A percentile compares a stretch with the other conserved stretches of the same genome.
Evolutionary conservation across 495 filamentous ascomycete genomes (phyloP).

Genomic region (Talaromyces wortmannii): DNA sequence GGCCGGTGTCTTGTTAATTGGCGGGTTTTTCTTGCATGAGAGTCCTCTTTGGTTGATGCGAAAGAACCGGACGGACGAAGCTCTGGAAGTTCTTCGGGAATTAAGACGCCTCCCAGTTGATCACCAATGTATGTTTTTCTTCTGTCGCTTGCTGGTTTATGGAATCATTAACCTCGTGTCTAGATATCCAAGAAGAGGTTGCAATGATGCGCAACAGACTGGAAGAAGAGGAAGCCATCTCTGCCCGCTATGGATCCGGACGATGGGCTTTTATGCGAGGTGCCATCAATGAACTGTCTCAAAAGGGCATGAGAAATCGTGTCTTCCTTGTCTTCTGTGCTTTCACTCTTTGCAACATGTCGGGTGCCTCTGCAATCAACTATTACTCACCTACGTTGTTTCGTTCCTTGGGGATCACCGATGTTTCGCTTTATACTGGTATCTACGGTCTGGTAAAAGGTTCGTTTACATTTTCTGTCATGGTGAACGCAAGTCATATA

Average conservation of each 20-base stretch:
- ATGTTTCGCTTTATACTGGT: constrained; percentile 29
- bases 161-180: too few relatives aligned
- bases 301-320: constrained; percentile 28
- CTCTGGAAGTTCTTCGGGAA: constrained; percentile 42
- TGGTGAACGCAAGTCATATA: too few relatives aligned
- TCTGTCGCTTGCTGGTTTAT: too few relatives aligned
- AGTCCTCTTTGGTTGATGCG: constrained; percentile 44
- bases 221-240: constrained; percentile 20
- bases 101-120: constrained; percentile 45
- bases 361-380: constrained; percentile 50
- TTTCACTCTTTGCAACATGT: constrained; percentile 47
- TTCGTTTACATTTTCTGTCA: too few relatives aligned
- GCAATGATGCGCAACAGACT: constrained; percentile 17
- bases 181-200: constrained; percentile 46
- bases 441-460: constrained; percentile 33
- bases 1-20: constrained; percentile 26
- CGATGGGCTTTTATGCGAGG: constrained; percentile 52
- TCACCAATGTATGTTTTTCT: constrained; percentile 25
- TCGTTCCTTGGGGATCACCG: constrained; percentile 33
- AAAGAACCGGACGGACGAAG: constrained; percentile 43
- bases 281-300: constrained; percentile 23
- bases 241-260: constrained; percentile 40
- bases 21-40: constrained; percentile 31
- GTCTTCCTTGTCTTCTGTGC: constrained; percentile 30
- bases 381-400: constrained; percentile 48